Base-by-base conservation (phyloP, 495 filamentous ascomycete genomes). In the Penicillium egyptiacum region DNA sequence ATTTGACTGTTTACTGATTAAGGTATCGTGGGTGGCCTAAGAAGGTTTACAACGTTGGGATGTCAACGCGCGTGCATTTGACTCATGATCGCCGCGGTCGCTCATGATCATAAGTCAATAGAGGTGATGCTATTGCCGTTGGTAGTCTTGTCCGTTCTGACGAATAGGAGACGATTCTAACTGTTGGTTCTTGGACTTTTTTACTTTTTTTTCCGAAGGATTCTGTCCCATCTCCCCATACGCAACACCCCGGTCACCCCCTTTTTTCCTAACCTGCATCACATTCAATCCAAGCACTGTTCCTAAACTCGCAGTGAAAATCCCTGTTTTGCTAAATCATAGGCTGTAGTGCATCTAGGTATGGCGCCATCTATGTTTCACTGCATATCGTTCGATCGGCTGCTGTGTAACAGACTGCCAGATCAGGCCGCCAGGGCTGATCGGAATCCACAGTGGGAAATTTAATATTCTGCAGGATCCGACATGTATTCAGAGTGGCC, bases 51-150 rank as follows among this genome's bases (percentile, higher is more conserved):
- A 39, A 8, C 35, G 16, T 16, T 14, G 8, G n/a, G 10, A 39
- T 2, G n/a, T 37, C 14, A 37, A 37, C 5, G 14, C 14, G 14
- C 14, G 33, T 25, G 48, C 33, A 51, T 40, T 33, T 17, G 23
- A 37, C 46, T 48, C 14, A 52, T 42, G 56, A 48, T 48, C 49
- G 25, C 42, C 33, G 22, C 49, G 56, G 42, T 53, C 41, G 56
- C 42, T 40, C 17, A 43, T 37, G 55, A 37, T 31, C 46, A 51
- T 31, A 35, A 44, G 17, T 41, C 31, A 5, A 20, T 20, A 9
- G 28, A 39, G n/a, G 25, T 46, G 19, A 14, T 33, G 22, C 8
- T 10, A 20, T 19, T 17, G 44, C 10, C 19, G 20, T n/a, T 43
- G 9, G 9, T 19, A 19, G n/a, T 23, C 20, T 19, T 31, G 30